Evolutionary conservation across 805 yeast species (phyloP), one percentile per base, ranked within the genome.

Genomic region (Schizosaccharomyces japonicus): DNA sequence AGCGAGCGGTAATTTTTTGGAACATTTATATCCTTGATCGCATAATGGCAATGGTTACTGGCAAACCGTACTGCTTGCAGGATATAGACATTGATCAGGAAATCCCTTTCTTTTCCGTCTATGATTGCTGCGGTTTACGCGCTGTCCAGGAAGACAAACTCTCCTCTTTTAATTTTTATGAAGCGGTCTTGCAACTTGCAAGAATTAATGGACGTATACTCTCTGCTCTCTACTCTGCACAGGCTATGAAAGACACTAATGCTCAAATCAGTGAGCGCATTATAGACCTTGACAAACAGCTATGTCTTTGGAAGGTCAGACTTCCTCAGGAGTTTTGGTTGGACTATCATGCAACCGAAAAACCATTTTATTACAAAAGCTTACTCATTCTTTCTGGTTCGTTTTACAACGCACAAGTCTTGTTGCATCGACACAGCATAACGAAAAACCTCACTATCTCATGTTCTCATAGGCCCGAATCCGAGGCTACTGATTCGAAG

Each of bases 1-100:
- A 50, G 39, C 44, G 57, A 30, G 49, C 49, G 34, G 33, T 52
- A 5, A 21, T 55, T 4, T 55, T 50, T 45, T 55, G 58, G 58
- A 33, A 45, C 21, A 49, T 56, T 30, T 54, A 54, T 40, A 36
- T 47, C 10, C 19, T 48, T 26, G 58, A 55, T 39, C 48, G 52
- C 30, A 50, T 46, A 8, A 27, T 44, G 34, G 46, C 56, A 2
- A 21, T 52, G 17, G 49, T 53, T 6, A 34, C 49, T 4, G 55
- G 58, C 13, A 47, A 52, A n/a, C 57, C 55, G 23, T 49, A 54
- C 8, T 23, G 45, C 4, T 48, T 53, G 15, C 32, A 48, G 21
- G 55, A 52, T 39, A 47, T 45, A 32, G 55, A 52, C 39, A 27
- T 27, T 26, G 46, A 42, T 36, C 42, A 36, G 13, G 23, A 19